Base-by-base conservation (phyloP, 2,329 filamentous ascomycete genomes). In the Cercospora berteroae region DNA sequence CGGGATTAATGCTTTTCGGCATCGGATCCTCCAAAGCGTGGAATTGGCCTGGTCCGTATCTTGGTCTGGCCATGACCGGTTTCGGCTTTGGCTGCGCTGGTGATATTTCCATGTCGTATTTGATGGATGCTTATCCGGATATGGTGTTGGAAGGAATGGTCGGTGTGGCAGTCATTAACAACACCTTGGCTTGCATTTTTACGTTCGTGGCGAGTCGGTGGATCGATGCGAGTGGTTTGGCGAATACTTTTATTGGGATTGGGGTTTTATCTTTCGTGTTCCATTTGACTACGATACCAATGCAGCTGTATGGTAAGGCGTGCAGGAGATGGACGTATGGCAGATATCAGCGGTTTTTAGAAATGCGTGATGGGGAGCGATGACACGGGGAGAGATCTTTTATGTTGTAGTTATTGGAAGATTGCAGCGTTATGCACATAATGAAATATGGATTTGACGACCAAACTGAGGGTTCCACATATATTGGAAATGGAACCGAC, bases 21-120 rank as follows among this genome's bases (percentile, higher is more conserved):
- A 83, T 86, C 42, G 84, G 83, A 0, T 83, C 83, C 2, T 81
- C 78, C 9, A 78, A 83, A 42, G 83, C 81, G 1, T 86, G 83
- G 84, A 69, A 75, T 39, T 87, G 85, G 85, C 83, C 82, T 1
- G 71, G 63, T 10, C 83, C 85, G 0, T 87, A 87, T 63, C 78
- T 87, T 13, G 86, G 84, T 1, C 77, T 87, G 0, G 86, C 83
- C 3, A 83, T 87, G 70, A 87, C 87, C 29, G 86, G 86, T 4
- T 87, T 88, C 64, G 86, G 86, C 2, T 87, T 85, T 75, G 86
- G 86, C 7, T 87, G 85, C 60, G 84, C 84, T 2, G 86, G 86
- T 5, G 86, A 87, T 74, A 74, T 88, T 25, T 74, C 72, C 13
- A 75, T 77, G 79, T 83, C 85, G 0, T 87, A 87, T 67, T 77